Base-by-base conservation (phyloP, 2,329 filamentous ascomycete genomes). In the Emydomyces testavorans region DNA sequence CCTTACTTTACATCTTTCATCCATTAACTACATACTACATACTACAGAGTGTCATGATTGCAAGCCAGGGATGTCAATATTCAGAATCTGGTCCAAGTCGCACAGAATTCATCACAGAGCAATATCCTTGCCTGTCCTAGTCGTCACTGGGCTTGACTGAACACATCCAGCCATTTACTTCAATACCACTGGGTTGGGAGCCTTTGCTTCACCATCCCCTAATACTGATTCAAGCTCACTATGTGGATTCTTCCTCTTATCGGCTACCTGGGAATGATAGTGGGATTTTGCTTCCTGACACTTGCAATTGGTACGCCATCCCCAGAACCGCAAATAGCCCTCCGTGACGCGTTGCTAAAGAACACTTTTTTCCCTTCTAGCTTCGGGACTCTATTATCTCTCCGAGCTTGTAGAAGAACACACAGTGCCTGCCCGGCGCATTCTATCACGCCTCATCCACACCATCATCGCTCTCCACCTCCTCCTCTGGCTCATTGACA, bases 371-470 rank as follows among this genome's bases (percentile, higher is more conserved):
- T 13, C 8, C 21, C 7, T 38, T 52, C 40, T 60, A 86, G 92
- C 92, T 32, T 95, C 88, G n/a, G 92, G 92, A 31, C 80, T 98
- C 21, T 98, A 98, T 71, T 98, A 98, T 66, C 82, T 98, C 46
- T 95, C 90, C 20, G 92, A 98, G 66, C 80, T 96, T 11, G 92
- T 98, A 52, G 92, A 98, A 69, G 92, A 98, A 66, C 90, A 98
- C 63, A 95, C 90, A 3, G 90, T 96, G 8, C 69, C 94, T 53
- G 85, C 89, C 10, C 94, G 94, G 64, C 85, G 83, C 49, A 72
- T 95, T n/a, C 74, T 98, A 45, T 83, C 78, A 28, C 81, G 79
- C 35, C 73, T 96, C 48, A 95, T 96, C 59, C 94, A 94, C 70
- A 71, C 70, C 53, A 79, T 94, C 54, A 82, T 95, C 52, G 76